These are phyloP conservation scores for Backusella morwellensis DNA, from an alignment of 192 early-diverging fungal species.

Conservation along the genomic window DNA sequence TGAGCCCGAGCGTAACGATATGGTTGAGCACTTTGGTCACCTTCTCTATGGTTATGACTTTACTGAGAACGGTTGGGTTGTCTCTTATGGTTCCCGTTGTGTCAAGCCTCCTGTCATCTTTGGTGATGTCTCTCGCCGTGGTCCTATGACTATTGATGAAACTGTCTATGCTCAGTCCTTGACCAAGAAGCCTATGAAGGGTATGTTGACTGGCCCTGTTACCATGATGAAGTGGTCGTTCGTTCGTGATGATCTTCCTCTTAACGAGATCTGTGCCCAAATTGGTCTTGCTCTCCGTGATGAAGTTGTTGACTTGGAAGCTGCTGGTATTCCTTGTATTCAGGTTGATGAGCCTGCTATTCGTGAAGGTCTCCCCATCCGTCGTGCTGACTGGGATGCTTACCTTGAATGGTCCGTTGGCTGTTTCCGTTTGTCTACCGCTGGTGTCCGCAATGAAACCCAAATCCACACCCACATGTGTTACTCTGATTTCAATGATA, in stretches of 20 bases:
- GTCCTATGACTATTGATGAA: constrained; percentile 90
- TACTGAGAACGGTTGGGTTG: constrained; percentile 96
- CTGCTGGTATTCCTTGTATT: constrained; percentile 88
- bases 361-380: constrained; percentile 96
- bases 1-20: constrained; percentile 95
- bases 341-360: constrained; percentile 99
- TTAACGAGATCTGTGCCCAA: constrained; percentile 79
- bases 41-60: constrained; percentile 91
- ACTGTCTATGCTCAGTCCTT: constrained; percentile 85
- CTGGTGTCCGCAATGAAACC: constrained; percentile 80
- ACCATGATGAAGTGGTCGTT: constrained; percentile 99
- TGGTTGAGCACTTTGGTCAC: constrained; percentile 99
- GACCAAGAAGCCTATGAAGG: constrained; percentile 93
- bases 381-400: constrained; percentile 77
- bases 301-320: constrained; percentile 92
- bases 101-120: constrained; percentile 98
- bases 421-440: constrained; percentile 87
- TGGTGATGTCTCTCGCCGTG: constrained; percentile 90
- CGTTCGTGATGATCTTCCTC: constrained; percentile 95
- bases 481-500: constrained; percentile 99
- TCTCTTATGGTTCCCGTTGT: constrained; percentile 95
- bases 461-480: constrained; percentile 99
- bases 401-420: constrained; percentile 97
- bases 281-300: constrained; percentile 94
- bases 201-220: constrained; percentile 98